Evolutionary conservation across 2,329 filamentous ascomycete species (phyloP).

Genomic region (Cladobotryum mycophilum): DNA sequence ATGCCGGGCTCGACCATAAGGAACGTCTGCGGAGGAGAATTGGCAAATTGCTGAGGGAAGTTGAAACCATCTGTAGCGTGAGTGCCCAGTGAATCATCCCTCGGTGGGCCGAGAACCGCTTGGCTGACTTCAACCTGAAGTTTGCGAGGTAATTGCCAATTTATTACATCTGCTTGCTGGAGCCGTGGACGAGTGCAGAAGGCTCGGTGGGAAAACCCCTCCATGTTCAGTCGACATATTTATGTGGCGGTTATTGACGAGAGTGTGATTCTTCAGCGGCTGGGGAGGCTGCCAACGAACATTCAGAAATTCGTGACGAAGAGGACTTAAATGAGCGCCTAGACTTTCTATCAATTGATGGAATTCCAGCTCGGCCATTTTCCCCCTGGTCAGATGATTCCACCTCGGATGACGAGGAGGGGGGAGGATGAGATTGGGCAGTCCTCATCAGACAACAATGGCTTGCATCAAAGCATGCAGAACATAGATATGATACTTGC

Average conservation of each 20-base stretch:
- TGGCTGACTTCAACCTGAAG: slow-evolving; percentile 10
- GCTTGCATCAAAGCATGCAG: slow-evolving; percentile 1
- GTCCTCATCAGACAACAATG: background rate
- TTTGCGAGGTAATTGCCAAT: background rate
- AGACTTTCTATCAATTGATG: too few relatives aligned
- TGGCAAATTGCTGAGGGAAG: too few relatives aligned
- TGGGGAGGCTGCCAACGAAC: background rate
- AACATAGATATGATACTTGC: slow-evolving; percentile 7
- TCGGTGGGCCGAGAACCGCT: slow-evolving; percentile 6
- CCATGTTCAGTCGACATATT: background rate
- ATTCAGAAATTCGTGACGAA: background rate
- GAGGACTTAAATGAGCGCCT: background rate
- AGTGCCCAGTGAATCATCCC: too few relatives aligned
- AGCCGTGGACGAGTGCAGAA: slow-evolving; percentile 2
- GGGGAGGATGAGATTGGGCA: background rate
- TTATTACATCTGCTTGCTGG: slow-evolving; percentile 4
- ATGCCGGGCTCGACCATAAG: too few relatives aligned
- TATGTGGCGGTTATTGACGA: background rate
- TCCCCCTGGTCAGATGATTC: slow-evolving; percentile 1
- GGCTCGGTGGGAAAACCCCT: background rate
- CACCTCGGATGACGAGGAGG: background rate
- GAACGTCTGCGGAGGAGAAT: too few relatives aligned
- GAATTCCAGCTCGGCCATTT: background rate
- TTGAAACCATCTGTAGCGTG: too few relatives aligned
- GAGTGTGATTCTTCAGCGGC: too few relatives aligned